Evolutionary conservation across 73 alveolate species (phyloP).

Genomic region (Paramecium primaurelia): DNA sequence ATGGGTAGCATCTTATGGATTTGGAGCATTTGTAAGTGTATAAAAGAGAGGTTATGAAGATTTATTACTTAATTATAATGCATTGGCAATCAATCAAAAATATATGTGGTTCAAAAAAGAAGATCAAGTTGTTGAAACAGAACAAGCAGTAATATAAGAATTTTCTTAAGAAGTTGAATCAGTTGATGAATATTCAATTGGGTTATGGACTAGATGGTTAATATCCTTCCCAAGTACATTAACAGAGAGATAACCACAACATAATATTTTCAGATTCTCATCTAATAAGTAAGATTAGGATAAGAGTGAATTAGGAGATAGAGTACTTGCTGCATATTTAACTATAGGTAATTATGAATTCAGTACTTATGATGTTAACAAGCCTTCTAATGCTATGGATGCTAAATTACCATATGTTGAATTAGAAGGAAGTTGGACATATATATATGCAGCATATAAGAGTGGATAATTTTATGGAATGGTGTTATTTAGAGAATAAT

Average conservation of each 20-base stretch:
- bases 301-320: neutral
- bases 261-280: neutral
- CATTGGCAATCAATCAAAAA: neutral
- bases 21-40: neutral
- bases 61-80: neutral
- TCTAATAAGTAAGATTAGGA: neutral
- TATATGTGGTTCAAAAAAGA: neutral
- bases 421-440: neutral
- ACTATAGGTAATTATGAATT: neutral
- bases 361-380: neutral
- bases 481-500: neutral
- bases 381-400: neutral
- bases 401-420: neutral
- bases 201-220: constrained; percentile 48
- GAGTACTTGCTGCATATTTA: neutral
- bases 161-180: neutral
- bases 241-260: neutral
- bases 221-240: neutral
- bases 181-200: constrained; percentile 28
- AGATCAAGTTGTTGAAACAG: neutral
- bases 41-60: constrained; percentile 29
- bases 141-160: neutral
- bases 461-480: neutral
- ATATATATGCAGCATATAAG: neutral
- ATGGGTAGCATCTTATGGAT: constrained; percentile 26